Conservation (phyloP, 2,329 filamentous ascomycete species). For the Didymella segeticola region DNA sequence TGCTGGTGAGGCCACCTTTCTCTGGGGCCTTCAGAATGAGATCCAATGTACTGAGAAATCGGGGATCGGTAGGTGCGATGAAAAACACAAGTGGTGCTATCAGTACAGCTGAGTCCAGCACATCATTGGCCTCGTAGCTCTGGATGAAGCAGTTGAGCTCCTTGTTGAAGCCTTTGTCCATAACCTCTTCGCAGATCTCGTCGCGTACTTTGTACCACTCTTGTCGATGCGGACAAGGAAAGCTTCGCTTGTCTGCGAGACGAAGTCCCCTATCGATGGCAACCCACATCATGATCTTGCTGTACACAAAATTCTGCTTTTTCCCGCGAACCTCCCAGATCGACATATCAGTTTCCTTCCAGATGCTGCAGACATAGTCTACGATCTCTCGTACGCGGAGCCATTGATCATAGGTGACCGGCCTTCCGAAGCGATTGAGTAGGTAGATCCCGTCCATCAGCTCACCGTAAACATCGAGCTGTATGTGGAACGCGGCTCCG, state of each 20-base stretch:
- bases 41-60: conserved; percentile 75
- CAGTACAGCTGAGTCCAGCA: conserved; percentile 76
- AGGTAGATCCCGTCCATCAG: conserved; percentile 79
- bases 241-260: conserved; percentile 74
- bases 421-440: conserved; percentile 81
- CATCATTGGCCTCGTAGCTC: conserved; percentile 74
- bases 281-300: conserved; percentile 85
- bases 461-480: conserved; percentile 82
- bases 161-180: conserved; percentile 78
- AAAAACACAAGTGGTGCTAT: conserved; percentile 83
- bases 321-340: conserved; percentile 82
- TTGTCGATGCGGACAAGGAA: conserved; percentile 73
- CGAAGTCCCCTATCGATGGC: conserved; percentile 78
- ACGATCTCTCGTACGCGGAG: conserved; percentile 70
- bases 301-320: conserved; percentile 80
- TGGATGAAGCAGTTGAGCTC: conserved; percentile 75
- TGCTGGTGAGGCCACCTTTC: conserved; percentile 76
- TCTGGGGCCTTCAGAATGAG: conserved; percentile 74
- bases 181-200: conserved; percentile 74
- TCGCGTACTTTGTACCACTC: conserved; percentile 73
- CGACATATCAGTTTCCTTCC: conserved; percentile 74
- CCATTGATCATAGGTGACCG: conserved; percentile 77
- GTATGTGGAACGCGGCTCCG: conserved; percentile 75
- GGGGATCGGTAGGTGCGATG: conserved; percentile 76
- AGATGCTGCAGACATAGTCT: conserved; percentile 74